phyloP scores from a whole-genome alignment of 371 early-diverging fungal genomes.

The Mucor indicus region DNA sequence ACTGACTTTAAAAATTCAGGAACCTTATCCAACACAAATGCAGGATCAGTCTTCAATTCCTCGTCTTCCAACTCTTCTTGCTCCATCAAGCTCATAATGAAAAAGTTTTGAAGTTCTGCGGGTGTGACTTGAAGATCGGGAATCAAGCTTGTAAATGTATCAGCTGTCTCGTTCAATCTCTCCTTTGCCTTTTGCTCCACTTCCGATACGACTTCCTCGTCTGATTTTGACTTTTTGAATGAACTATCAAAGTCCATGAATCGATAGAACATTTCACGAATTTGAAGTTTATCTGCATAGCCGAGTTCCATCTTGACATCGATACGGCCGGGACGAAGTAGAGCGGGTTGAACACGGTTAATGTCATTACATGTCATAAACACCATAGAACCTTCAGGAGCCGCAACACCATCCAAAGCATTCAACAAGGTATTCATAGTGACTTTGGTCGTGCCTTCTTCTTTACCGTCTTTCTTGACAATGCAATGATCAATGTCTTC shows the following conservation, averaged over 20 bases:
- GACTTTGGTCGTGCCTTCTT: slow-evolving; percentile 57
- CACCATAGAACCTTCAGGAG: slow-evolving; percentile 84
- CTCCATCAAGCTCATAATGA: slow-evolving; percentile 28
- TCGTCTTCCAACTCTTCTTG: slow-evolving; percentile 5
- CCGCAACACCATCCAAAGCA: slow-evolving; percentile 92
- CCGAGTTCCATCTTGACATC: slow-evolving; percentile 86
- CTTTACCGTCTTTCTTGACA: slow-evolving; percentile 15
- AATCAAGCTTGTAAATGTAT: slow-evolving; percentile 18
- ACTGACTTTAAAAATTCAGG: slow-evolving; percentile 22
- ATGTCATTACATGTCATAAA: slow-evolving; percentile 97
- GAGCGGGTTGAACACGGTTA: slow-evolving; percentile 89
- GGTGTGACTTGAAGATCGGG: slow-evolving; percentile 45
- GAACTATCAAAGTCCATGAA: slow-evolving; percentile 20
- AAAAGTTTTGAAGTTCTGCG: slow-evolving; percentile 48
- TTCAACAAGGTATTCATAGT: slow-evolving; percentile 92
- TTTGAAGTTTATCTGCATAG: slow-evolving; percentile 68
- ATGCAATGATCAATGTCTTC: slow-evolving; percentile 53
- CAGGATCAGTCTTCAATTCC: neutral
- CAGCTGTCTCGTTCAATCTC: neutral
- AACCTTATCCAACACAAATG: slow-evolving; percentile 15
- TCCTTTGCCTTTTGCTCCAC: neutral
- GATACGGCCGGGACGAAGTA: slow-evolving; percentile 95
- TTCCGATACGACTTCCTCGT: neutral
- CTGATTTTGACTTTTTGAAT: neutral
- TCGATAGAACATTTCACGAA: slow-evolving; percentile 49